Conservation (phyloP, 208 protist genomes). For the Crithidia thermophila region DNA sequence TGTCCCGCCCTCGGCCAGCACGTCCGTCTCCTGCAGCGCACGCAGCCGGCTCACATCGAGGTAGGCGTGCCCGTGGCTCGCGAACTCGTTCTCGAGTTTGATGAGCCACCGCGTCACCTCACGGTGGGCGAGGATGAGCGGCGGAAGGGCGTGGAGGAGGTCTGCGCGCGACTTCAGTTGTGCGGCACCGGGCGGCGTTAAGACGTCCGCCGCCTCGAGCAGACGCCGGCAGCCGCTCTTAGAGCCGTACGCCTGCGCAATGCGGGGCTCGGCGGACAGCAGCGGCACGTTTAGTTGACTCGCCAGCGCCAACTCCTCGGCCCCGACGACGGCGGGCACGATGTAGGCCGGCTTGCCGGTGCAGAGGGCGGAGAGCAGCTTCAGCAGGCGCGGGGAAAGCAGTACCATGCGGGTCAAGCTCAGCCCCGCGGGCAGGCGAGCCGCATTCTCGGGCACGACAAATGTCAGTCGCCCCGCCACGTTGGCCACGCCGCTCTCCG, state of each 20-base stretch:
- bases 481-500: slow-evolving; percentile 62
- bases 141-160: slow-evolving; percentile 61
- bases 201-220: slow-evolving; percentile 77
- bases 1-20: neutral
- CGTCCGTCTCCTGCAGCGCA: slow-evolving; percentile 34
- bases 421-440: slow-evolving; percentile 62
- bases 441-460: slow-evolving; percentile 81
- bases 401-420: slow-evolving; percentile 81
- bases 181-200: slow-evolving; percentile 59
- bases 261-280: slow-evolving; percentile 73
- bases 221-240: slow-evolving; percentile 83
- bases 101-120: slow-evolving; percentile 84
- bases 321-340: slow-evolving; percentile 83
- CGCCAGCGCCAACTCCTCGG: slow-evolving; percentile 87
- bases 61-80: slow-evolving; percentile 87
- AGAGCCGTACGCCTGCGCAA: slow-evolving; percentile 82
- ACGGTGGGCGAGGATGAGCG: slow-evolving; percentile 74
- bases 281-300: slow-evolving; percentile 85
- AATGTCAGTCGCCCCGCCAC: slow-evolving; percentile 64
- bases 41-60: slow-evolving; percentile 84
- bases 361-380: slow-evolving; percentile 68
- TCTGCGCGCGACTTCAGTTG: slow-evolving; percentile 64
- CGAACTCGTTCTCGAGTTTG: slow-evolving; percentile 91
- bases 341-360: slow-evolving; percentile 76
- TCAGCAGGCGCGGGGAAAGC: slow-evolving; percentile 80